Base-by-base conservation (phyloP, 208 protist genomes). In the Leishmania guyanensis region DNA sequence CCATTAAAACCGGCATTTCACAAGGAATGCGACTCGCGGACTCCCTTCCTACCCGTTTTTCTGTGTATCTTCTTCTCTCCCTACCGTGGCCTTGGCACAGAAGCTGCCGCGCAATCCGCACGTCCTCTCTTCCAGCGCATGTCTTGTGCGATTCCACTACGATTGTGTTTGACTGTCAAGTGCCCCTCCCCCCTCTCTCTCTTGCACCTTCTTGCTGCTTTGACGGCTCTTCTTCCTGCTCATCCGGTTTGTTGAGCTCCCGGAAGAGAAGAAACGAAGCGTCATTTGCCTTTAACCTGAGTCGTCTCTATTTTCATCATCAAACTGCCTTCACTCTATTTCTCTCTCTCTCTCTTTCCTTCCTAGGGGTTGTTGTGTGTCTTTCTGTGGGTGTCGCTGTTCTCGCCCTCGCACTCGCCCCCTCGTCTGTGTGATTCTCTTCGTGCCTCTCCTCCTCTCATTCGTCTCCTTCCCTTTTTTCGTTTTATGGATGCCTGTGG, bases 41-140 rank as follows among this genome's bases (percentile, higher is more conserved):
- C 43, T 70, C 36, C 56, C n/a, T 82, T 33, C 22, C 12, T 56
- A 20, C 33, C 60, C 17, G 5, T 71, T 81, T 74, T 48, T 79
- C 14, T 74, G 17, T 64, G 36, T 50, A 46, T 39, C 43, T 46
- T 46, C 4, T 46, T 46, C 43, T 46, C 43, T 46, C 43, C 43
- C 43, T 46, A 46, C 43, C 43, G 2, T 46, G 43, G 43, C 43
- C 43, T 46, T 46, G 8, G n/a, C 1, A 39, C n/a, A 14, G 60
- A 29, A 66, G n/a, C n/a, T 10, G 60, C n/a, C 26, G n/a, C 3
- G 26, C 26, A 3, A 66, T 36, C 60, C 29, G 6, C n/a, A 14
- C 29, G 12, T 36, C n/a, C 16, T 12, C n/a, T 2, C 33, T n/a
- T 17, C 12, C 29, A 29, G 22, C 8, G n/a, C 60, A 36, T 39